These are phyloP conservation scores for Gossypium anomalum DNA, from an alignment of 345 rosid species.

Conservation along the genomic window DNA sequence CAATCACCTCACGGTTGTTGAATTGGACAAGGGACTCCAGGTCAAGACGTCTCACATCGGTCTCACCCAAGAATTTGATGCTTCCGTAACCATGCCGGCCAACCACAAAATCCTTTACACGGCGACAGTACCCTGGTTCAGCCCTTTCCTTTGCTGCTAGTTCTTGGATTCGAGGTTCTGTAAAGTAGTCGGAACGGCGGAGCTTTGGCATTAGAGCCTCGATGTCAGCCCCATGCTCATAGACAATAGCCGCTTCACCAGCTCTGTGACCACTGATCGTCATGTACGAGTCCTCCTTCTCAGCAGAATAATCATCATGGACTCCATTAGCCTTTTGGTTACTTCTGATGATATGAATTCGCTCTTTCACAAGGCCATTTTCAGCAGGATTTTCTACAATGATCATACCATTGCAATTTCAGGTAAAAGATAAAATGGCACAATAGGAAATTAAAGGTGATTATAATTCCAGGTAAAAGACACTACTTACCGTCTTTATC, in stretches of 20 bases:
- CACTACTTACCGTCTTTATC: conserved; percentile 44
- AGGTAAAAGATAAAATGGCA: not conserved
- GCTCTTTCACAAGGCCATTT: conserved; percentile 39
- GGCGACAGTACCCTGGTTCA: conserved; percentile 69
- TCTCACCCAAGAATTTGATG: conserved; percentile 82
- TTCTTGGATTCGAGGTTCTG: conserved; percentile 89
- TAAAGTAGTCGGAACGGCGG: conserved; percentile 69
- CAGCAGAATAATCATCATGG: conserved; percentile 38
- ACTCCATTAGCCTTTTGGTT: conserved; percentile 50
- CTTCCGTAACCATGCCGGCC: conserved; percentile 87
- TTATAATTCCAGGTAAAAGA: not conserved
- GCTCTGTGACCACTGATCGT: conserved; percentile 64
- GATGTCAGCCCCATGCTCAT: conserved; percentile 79
- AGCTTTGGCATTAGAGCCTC: conserved; percentile 95
- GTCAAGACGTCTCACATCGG: conserved; percentile 79
- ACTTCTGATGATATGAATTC: conserved; percentile 29
- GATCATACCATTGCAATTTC: not conserved
- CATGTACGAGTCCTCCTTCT: conserved; percentile 48
- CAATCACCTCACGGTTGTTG: conserved; percentile 82
- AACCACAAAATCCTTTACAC: conserved; percentile 71
- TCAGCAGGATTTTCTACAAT: conserved; percentile 42
- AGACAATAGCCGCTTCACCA: conserved; percentile 75
- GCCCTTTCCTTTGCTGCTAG: conserved; percentile 88
- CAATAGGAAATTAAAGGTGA: not conserved
- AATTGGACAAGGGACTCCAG: conserved; percentile 78